A percentile compares a stretch with the other conserved stretches of the same genome.
phyloP scores from a whole-genome alignment of 768 basidiomycete species.

The Leucosporidium scottii region DNA sequence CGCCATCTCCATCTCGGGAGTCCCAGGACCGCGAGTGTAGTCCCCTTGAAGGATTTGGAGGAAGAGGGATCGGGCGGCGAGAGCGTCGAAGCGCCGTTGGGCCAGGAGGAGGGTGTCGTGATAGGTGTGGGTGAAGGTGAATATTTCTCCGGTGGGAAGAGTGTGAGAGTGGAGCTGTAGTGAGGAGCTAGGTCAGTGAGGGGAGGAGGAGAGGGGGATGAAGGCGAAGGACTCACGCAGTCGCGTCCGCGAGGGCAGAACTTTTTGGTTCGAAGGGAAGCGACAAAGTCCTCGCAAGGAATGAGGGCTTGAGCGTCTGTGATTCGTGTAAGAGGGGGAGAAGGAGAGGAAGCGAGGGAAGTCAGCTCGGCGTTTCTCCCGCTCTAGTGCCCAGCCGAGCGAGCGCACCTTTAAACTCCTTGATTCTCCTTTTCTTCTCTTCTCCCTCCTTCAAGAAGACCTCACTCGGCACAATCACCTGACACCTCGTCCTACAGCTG shows the following conservation, averaged over 20 bases:
- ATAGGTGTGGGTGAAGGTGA: constrained; percentile 2
- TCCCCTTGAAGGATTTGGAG: neutral
- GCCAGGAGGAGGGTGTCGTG: neutral
- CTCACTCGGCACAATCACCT: neutral
- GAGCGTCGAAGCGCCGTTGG: neutral
- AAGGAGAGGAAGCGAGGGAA: too few relatives aligned
- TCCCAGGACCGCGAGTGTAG: neutral
- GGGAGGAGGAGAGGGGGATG: too few relatives aligned
- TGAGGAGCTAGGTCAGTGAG: too few relatives aligned
- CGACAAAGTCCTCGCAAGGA: neutral
- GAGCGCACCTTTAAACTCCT: neutral
- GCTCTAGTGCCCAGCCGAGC: too few relatives aligned
- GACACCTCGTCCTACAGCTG: neutral
- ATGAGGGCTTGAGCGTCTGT: neutral
- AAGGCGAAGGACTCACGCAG: neutral
- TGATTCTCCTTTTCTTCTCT: neutral
- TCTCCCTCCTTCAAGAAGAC: neutral
- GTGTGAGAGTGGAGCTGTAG: constrained; percentile 7
- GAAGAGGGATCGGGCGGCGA: neutral
- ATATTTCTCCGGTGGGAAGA: neutral
- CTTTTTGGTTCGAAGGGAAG: neutral
- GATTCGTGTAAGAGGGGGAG: too few relatives aligned
- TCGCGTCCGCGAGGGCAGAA: constrained; percentile 5
- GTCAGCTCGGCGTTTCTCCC: neutral
- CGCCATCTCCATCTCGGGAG: neutral